Evolutionary conservation across 441 rosid species (phyloP), one percentile per base, ranked within the genome.

Genomic region (Jatropha podagrica): DNA sequence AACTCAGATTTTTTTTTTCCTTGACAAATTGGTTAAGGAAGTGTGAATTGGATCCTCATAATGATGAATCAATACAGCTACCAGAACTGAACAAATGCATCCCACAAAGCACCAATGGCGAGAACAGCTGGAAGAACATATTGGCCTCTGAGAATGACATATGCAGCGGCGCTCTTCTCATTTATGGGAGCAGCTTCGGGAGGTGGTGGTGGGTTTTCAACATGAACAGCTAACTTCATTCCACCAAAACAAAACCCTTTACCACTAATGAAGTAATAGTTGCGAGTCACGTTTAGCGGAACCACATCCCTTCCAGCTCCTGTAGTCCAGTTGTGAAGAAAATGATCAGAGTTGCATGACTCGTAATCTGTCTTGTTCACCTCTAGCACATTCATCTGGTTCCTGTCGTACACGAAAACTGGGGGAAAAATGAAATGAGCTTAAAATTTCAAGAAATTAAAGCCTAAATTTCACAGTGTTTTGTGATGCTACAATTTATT

Each of bases 281-380:
- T 75, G 12, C 92, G 87, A 4, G 96, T 95, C 72, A 76, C 93
- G 15, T 95, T 95, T 72, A 95, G 88, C 3, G 90, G 95, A 83
- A 92, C 95, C 9, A 91, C 87, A 44, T 95, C 99, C 70, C 99
- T 87, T 76, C 99, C 98, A 0, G 89, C 93, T 72, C 99, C 97
- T 13, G 70, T 86, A 13, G 92, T 95, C 96, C 94, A 95, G 64
- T 90, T 93, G 55, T 86, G 87, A 41, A 91, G 86, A 14, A 90
- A 91, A 73, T 91, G 88, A 44, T 89, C 89, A 0, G 93, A 63
- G 59, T 85, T 91, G 88, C 99, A 95, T 1, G 71, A 71, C 85
- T 84, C 83, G 38, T 93, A 95, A 73, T 87, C 85, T 0, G 95
- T 92, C 75, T 90, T 74, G 86, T 93, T 95, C 84, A 95, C 99